Conservation (phyloP, 1,284 basidiomycete species). For the Pterulicium gracile region DNA sequence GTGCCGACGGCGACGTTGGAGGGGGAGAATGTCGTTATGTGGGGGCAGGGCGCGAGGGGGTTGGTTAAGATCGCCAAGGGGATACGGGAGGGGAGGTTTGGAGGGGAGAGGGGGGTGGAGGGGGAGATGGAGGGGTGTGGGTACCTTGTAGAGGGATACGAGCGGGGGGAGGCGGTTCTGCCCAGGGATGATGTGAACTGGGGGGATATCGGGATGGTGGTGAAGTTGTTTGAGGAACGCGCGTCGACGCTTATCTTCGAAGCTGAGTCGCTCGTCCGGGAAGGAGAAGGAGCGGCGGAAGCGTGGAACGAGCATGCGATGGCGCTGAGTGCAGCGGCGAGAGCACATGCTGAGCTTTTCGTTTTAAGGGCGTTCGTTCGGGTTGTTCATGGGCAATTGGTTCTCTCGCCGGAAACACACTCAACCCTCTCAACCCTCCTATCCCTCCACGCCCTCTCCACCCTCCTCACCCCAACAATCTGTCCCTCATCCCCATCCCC, state of each 20-base stretch:
- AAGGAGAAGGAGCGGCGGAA: slow-evolving; percentile 7
- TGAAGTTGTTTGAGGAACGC: not conserved
- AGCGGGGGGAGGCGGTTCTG: not conserved
- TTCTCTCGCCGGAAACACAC: slow-evolving; percentile 4
- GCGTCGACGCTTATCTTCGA: slow-evolving; percentile 10
- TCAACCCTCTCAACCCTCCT: slow-evolving; percentile 11
- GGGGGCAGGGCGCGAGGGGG: slow-evolving; percentile 15
- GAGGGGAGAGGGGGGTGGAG: not conserved
- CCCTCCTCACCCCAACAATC: slow-evolving; percentile 14
- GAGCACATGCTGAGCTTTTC: slow-evolving; percentile 14
- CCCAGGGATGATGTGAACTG: slow-evolving; percentile 7
- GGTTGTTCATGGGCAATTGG: slow-evolving; percentile 1
- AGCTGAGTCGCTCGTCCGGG: slow-evolving; percentile 8
- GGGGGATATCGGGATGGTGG: slow-evolving; percentile 6
- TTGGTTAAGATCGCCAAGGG: slow-evolving; percentile 12
- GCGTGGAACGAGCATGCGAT: slow-evolving; percentile 17
- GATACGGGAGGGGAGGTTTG: slow-evolving; percentile 2
- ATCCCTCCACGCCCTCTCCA: slow-evolving; percentile 12
- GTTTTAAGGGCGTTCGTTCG: slow-evolving; percentile 13
- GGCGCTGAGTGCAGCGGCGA: slow-evolving; percentile 12
- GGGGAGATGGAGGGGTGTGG: not conserved
- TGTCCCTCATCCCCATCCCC: slow-evolving; percentile 10
- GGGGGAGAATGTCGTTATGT: slow-evolving; percentile 18
- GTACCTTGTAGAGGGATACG: not conserved
- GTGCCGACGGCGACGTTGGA: slow-evolving; percentile 13